A percentile compares a stretch with the other conserved stretches of the same genome.
Conservation (phyloP, 1,139 yeast species). For the Protomyces inundatus region DNA sequence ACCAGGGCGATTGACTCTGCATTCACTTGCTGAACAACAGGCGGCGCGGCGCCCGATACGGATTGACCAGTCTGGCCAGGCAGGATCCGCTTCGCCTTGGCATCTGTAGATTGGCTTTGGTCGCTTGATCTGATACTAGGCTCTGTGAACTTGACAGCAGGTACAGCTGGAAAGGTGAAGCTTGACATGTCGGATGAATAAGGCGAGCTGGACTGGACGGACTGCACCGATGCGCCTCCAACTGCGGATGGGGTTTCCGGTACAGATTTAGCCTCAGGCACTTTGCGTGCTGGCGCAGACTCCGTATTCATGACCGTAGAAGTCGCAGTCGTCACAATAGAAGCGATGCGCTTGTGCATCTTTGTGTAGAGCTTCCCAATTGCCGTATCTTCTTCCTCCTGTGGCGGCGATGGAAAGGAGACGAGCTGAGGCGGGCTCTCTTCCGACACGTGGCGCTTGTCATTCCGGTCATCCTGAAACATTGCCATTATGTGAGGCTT, state of each 20-base stretch:
- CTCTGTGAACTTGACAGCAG: not conserved
- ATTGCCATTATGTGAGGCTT: too few species aligned
- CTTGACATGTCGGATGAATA: not conserved
- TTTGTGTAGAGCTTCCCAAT: conserved; percentile 8
- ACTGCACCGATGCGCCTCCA: not conserved
- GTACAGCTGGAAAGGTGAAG: not conserved
- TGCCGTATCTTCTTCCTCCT: conserved; percentile 14
- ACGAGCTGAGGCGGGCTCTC: not conserved
- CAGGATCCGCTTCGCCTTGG: not conserved
- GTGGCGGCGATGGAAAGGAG: conserved; percentile 21
- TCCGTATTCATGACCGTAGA: not conserved
- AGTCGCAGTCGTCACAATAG: not conserved
- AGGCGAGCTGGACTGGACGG: not conserved
- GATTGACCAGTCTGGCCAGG: not conserved
- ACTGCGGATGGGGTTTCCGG: not conserved
- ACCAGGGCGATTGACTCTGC: not conserved
- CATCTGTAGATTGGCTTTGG: not conserved
- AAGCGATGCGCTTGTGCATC: conserved; percentile 14
- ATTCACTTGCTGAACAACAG: not conserved
- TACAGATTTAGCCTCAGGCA: not conserved
- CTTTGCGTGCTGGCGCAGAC: not conserved
- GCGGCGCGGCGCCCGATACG: not conserved
- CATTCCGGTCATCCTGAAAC: too few species aligned
- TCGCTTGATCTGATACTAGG: not conserved
- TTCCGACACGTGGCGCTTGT: too few species aligned